These are phyloP conservation scores for Fusarium praegraminearum DNA, from an alignment of 2,329 filamentous ascomycete genomes.

Conservation along the genomic window DNA sequence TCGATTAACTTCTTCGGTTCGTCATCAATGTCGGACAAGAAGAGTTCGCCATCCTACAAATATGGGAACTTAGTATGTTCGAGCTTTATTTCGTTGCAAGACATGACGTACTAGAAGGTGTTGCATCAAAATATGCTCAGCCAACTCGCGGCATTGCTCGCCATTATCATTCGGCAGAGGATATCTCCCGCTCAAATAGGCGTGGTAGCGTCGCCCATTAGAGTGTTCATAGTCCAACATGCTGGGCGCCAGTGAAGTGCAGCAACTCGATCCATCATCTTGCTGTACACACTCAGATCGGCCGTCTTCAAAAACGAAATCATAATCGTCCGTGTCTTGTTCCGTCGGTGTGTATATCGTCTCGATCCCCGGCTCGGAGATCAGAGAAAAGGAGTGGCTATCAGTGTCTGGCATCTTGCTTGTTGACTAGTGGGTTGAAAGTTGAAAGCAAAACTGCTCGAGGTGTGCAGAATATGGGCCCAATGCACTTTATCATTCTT, in stretches of 20 bases:
- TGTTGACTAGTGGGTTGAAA: background rate
- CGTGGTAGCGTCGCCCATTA: slow-evolving; percentile 57
- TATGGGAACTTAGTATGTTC: slow-evolving; percentile 5
- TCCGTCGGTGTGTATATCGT: slow-evolving; percentile 45
- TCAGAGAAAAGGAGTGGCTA: slow-evolving; percentile 48
- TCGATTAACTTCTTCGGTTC: slow-evolving; percentile 60
- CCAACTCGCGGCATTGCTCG: slow-evolving; percentile 61
- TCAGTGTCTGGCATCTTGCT: slow-evolving; percentile 44
- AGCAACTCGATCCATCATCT: slow-evolving; percentile 48
- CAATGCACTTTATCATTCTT: slow-evolving; percentile 38
- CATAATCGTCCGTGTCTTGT: slow-evolving; percentile 49
- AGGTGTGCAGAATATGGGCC: slow-evolving; percentile 14
- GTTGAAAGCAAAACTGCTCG: background rate
- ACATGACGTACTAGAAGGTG: slow-evolving; percentile 54
- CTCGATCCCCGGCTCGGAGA: slow-evolving; percentile 48
- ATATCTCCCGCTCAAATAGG: slow-evolving; percentile 58
- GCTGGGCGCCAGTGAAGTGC: slow-evolving; percentile 52
- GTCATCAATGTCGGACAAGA: slow-evolving; percentile 55
- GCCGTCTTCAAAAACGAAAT: slow-evolving; percentile 45
- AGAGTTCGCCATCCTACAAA: slow-evolving; percentile 54
- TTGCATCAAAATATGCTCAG: slow-evolving; percentile 60
- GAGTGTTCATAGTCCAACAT: slow-evolving; percentile 52
- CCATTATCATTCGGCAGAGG: slow-evolving; percentile 60
- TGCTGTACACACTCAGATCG: slow-evolving; percentile 39
- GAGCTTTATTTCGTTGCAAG: background rate